These are phyloP conservation scores for Neoascochyta sp. DNA, from an alignment of 2,329 filamentous ascomycete genomes.

Conservation along the genomic window DNA sequence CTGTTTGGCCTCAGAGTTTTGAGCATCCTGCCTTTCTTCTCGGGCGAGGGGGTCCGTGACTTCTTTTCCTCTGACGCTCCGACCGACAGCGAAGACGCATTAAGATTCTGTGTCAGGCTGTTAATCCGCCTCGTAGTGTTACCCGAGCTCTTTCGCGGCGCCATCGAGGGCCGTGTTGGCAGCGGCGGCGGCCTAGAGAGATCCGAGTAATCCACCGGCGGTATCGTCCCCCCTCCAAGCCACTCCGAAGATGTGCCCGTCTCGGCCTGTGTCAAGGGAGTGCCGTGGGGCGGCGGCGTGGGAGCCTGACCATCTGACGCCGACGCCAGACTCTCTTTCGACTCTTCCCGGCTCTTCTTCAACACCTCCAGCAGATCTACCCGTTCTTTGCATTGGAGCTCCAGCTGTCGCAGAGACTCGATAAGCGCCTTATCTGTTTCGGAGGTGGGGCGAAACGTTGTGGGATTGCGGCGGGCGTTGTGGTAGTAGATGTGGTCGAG, in stretches of 20 bases:
- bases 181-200: conserved; percentile 67
- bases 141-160: conserved; percentile 47
- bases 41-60: conserved; percentile 59
- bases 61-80: conserved; percentile 39
- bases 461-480: conserved; percentile 69
- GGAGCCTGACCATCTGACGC: conserved; percentile 20
- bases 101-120: conserved; percentile 19
- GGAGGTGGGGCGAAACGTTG: conserved; percentile 65
- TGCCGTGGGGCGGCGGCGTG: conserved; percentile 20
- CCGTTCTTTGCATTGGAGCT: conserved; percentile 88
- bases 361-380: conserved; percentile 84
- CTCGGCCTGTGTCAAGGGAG: conserved; percentile 10
- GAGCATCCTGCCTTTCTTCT: conserved; percentile 57
- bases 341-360: conserved; percentile 60
- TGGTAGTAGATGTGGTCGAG: conserved; percentile 86
- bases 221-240: conserved; percentile 78
- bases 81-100: conserved; percentile 33
- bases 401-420: conserved; percentile 76
- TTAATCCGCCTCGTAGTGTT: conserved; percentile 20
- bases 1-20: conserved; percentile 50
- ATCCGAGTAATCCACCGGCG: conserved; percentile 73
- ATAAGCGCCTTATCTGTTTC: conserved; percentile 81
- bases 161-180: conserved; percentile 54
- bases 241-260: conserved; percentile 42
- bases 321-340: conserved; percentile 35